Conservation (phyloP, 768 basidiomycete species). For the Gloeostereum incarnatum region DNA sequence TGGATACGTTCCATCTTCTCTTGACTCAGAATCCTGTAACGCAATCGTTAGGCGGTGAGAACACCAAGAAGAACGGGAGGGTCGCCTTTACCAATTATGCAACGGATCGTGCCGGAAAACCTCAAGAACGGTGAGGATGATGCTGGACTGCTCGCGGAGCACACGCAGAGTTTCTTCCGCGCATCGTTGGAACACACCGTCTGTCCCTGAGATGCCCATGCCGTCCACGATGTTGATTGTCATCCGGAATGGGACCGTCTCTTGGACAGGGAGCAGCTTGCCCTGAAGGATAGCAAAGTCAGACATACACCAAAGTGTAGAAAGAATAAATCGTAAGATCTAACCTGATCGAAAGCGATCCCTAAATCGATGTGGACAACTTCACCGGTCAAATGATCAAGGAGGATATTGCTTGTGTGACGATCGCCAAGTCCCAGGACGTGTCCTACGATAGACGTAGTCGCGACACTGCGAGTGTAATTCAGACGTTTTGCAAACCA, state of each 20-base stretch:
- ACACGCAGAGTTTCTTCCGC: constrained; percentile 93
- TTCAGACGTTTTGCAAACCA: constrained; percentile 91
- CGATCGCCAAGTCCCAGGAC: constrained; percentile 90
- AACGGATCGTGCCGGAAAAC: constrained; percentile 97
- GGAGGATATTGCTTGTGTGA: constrained; percentile 85
- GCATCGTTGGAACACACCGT: constrained; percentile 92
- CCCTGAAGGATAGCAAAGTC: constrained; percentile 45
- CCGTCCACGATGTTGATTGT: constrained; percentile 93
- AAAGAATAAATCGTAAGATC: constrained; percentile 6
- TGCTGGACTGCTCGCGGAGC: constrained; percentile 71
- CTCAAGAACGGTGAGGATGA: constrained; percentile 91
- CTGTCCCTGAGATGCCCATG: constrained; percentile 81
- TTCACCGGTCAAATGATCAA: constrained; percentile 78
- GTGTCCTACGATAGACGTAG: constrained; percentile 90
- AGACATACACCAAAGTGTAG: constrained; percentile 2
- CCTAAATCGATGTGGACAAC: constrained; percentile 95
- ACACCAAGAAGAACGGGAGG: not conserved
- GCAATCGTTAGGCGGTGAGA: too few species aligned
- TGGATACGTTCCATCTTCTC: constrained; percentile 63
- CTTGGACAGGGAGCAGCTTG: constrained; percentile 67
- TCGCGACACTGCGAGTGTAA: constrained; percentile 89
- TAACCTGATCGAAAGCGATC: constrained; percentile 91
- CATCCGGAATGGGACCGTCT: constrained; percentile 91
- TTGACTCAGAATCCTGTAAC: constrained; percentile 68
- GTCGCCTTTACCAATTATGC: constrained; percentile 71